Evolutionary conservation across 768 basidiomycete genomes (phyloP).

Genomic region (Boletus barrowsii): DNA sequence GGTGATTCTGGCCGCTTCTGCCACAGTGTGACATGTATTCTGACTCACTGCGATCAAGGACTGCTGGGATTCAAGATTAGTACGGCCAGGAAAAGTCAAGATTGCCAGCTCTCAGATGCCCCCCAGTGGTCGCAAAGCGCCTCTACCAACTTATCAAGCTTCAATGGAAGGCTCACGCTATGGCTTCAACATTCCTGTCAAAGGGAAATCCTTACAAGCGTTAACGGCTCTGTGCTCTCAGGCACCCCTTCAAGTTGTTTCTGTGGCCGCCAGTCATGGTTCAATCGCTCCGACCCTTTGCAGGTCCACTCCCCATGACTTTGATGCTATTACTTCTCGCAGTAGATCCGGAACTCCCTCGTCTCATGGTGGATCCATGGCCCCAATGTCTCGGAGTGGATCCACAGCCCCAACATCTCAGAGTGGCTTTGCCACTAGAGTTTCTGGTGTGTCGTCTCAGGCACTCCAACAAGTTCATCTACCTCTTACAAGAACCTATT

Average conservation of each 20-base stretch:
- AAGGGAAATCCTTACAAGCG: not conserved
- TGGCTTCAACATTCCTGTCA: not conserved
- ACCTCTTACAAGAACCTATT: not conserved
- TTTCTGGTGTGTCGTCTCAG: not conserved
- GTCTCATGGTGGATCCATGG: too few species aligned
- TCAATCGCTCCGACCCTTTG: too few species aligned
- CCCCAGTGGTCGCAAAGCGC: not conserved
- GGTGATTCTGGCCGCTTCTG: too few species aligned
- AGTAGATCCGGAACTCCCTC: not conserved
- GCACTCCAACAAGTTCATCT: not conserved
- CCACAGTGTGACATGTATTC: too few species aligned
- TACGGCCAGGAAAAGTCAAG: too few species aligned
- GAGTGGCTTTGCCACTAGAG: not conserved
- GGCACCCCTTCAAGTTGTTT: not conserved
- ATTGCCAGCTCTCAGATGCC: not conserved
- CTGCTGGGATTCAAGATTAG: too few species aligned
- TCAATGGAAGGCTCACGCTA: not conserved
- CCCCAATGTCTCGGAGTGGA: too few species aligned
- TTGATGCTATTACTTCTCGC: not conserved
- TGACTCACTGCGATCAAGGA: too few species aligned
- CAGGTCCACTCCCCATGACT: not conserved
- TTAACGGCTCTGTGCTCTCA: not conserved
- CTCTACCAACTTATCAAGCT: not conserved
- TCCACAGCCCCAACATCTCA: too few species aligned
- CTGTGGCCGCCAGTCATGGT: too few species aligned